Conservation (phyloP, 2,329 filamentous ascomycete genomes). For the Aspergillus caelatus region DNA sequence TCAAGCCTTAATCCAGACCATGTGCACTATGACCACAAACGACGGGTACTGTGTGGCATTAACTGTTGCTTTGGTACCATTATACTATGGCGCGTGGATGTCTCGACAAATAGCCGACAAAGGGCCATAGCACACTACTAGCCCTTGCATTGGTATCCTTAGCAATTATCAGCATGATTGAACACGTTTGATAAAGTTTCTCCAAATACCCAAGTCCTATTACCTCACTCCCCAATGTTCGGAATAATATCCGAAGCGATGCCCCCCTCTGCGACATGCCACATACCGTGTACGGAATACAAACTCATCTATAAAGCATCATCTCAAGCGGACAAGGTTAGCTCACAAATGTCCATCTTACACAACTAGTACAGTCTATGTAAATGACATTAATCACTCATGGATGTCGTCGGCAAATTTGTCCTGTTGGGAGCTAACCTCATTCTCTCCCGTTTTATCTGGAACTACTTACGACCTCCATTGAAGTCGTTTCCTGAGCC, state of each 20-base stretch:
- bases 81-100: too few relatives aligned
- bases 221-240: background rate
- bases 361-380: too few relatives aligned
- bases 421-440: background rate
- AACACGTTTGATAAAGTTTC: background rate
- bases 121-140: too few relatives aligned
- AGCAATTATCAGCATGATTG: background rate
- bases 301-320: background rate
- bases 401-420: background rate
- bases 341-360: background rate
- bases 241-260: background rate
- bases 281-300: background rate
- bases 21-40: background rate
- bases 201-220: background rate
- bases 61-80: background rate
- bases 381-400: background rate
- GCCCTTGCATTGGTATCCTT: background rate
- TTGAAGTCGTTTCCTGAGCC: constrained; percentile 10
- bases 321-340: background rate
- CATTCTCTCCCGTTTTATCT: background rate
- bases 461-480: constrained; percentile 4
- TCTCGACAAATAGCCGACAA: too few relatives aligned
- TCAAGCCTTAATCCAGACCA: background rate
- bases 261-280: background rate
- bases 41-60: background rate